phyloP scores from a whole-genome alignment of 1,284 basidiomycete genomes.

The Melampsora americana region DNA sequence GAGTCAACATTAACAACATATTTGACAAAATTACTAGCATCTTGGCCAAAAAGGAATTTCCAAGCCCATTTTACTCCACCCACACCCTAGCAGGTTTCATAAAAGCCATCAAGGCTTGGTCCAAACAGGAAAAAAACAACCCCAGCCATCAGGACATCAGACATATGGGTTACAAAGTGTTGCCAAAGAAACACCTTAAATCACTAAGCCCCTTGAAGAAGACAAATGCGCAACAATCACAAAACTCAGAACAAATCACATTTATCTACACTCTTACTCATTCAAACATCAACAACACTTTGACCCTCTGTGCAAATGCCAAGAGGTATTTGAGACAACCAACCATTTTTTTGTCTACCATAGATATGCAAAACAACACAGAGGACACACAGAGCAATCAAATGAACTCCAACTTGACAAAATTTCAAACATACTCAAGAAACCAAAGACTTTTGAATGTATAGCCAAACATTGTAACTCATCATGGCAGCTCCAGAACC shows the following conservation, averaged over 20 bases:
- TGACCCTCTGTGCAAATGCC: not conserved
- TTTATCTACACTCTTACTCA: not conserved
- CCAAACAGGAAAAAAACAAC: not conserved
- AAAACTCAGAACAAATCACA: not conserved
- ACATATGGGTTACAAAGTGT: not conserved
- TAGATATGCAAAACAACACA: not conserved
- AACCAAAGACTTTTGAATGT: too few species aligned
- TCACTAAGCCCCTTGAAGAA: not conserved
- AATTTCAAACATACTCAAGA: not conserved
- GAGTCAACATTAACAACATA: not conserved
- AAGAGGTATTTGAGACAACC: not conserved
- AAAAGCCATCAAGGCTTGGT: not conserved
- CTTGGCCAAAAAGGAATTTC: not conserved
- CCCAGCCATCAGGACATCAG: not conserved
- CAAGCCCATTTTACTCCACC: not conserved
- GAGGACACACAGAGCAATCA: not conserved
- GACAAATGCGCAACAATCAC: not conserved
- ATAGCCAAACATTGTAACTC: too few species aligned
- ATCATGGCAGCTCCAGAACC: too few species aligned
- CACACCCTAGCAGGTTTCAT: not conserved
- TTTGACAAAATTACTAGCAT: not conserved
- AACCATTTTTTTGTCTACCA: not conserved
- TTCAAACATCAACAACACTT: not conserved
- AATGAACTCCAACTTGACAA: not conserved
- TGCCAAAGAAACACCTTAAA: not conserved